Evolutionary conservation across 169 alveolate species (phyloP).

Genomic region (Eimeria acervulina): DNA sequence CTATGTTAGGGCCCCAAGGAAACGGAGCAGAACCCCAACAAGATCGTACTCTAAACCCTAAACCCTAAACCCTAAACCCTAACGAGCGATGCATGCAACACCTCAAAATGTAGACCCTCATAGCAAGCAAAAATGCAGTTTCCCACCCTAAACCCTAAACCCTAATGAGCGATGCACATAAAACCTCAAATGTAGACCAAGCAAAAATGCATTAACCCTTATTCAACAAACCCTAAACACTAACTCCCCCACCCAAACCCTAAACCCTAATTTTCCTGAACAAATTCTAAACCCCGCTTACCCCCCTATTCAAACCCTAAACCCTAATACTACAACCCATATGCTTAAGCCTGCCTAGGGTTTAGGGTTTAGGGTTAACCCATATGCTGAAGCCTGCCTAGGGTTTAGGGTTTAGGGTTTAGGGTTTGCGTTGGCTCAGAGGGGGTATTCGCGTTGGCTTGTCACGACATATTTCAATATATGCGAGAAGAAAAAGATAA

Average conservation of each 20-base stretch:
- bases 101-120: not conserved
- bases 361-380: constrained; percentile 18
- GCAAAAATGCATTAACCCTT: too few species aligned
- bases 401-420: constrained; percentile 17
- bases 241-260: not conserved
- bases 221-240: not conserved
- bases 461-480: constrained; percentile 79
- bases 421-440: constrained; percentile 25
- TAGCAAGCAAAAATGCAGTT: too few species aligned
- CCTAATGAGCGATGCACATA: not conserved
- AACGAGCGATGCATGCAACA: not conserved
- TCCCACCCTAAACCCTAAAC: constrained; percentile 6
- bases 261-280: too few species aligned
- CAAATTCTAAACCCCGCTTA: not conserved
- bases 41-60: not conserved
- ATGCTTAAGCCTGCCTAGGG: too few species aligned
- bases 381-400: too few species aligned
- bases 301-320: too few species aligned
- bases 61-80: not conserved
- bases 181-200: too few species aligned
- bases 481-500: constrained; percentile 12
- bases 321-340: too few species aligned
- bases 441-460: constrained; percentile 85
- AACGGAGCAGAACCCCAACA: too few species aligned
- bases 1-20: constrained; percentile 91